Percentiles rank a stretch among this genome's conserved stretches.
These are phyloP conservation scores for Arthrobotrys megalospora DNA, from an alignment of 2,329 filamentous ascomycete genomes.

Conservation along the genomic window DNA sequence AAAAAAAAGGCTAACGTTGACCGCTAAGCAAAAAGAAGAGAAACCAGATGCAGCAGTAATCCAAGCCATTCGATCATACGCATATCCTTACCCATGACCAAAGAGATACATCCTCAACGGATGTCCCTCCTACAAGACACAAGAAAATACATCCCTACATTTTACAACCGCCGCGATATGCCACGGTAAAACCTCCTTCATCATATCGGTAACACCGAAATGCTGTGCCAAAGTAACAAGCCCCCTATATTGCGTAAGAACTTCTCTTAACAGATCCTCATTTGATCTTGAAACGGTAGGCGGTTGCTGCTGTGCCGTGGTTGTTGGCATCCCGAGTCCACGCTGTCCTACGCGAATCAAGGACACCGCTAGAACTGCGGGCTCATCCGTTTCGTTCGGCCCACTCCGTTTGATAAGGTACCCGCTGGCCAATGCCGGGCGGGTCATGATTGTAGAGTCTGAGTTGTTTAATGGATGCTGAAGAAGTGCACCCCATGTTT, in stretches of 20 bases:
- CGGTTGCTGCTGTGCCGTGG: slow-evolving; percentile 62
- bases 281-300: slow-evolving; percentile 70
- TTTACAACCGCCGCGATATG: slow-evolving; percentile 81
- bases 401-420: slow-evolving; percentile 78
- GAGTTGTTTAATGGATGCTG: slow-evolving; percentile 74
- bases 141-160: slow-evolving; percentile 72
- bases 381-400: slow-evolving; percentile 73
- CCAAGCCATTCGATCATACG: slow-evolving; percentile 5
- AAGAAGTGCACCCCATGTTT: slow-evolving; percentile 81
- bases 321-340: slow-evolving; percentile 69
- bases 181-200: slow-evolving; percentile 79
- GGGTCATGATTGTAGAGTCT: slow-evolving; percentile 72
- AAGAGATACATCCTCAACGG: background rate
- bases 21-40: slow-evolving; percentile 11
- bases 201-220: slow-evolving; percentile 75
- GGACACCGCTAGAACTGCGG: slow-evolving; percentile 70
- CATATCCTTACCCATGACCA: slow-evolving; percentile 8
- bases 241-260: slow-evolving; percentile 78
- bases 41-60: background rate
- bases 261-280: slow-evolving; percentile 79
- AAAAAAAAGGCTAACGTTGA: background rate
- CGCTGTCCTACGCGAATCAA: slow-evolving; percentile 44
- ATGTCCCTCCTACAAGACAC: slow-evolving; percentile 31
- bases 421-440: slow-evolving; percentile 75
- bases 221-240: slow-evolving; percentile 79